Percentiles rank a stretch among this genome's conserved stretches.
phyloP scores from a whole-genome alignment of 495 filamentous ascomycete genomes.

The Tuber indicum region DNA sequence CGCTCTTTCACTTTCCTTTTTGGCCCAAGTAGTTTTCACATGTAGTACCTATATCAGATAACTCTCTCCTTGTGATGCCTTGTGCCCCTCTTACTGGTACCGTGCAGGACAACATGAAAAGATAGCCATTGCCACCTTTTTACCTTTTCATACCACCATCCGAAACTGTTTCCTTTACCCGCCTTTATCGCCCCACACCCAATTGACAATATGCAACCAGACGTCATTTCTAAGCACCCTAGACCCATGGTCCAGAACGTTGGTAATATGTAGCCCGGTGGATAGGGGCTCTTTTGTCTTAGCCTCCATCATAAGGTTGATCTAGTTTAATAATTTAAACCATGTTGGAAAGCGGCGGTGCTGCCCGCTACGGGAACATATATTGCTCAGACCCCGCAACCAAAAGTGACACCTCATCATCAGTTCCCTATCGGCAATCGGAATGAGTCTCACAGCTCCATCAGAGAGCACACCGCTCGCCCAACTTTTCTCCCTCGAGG shows the following conservation, averaged over 20 bases:
- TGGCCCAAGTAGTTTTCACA: neutral
- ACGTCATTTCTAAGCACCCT: conserved; percentile 22
- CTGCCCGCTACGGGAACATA: neutral
- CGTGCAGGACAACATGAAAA: neutral
- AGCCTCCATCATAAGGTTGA: neutral
- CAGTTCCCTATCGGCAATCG: conserved; percentile 30
- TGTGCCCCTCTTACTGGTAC: neutral
- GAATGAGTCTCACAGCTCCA: conserved; percentile 37
- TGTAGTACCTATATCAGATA: neutral
- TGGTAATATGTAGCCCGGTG: conserved; percentile 19
- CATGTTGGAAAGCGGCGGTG: neutral
- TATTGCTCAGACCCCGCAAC: conserved; percentile 13
- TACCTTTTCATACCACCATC: neutral
- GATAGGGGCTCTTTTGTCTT: neutral
- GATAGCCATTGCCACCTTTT: neutral
- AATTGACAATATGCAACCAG: conserved; percentile 19
- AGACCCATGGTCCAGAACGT: conserved; percentile 31
- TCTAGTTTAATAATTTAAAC: neutral
- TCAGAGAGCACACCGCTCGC: conserved; percentile 38
- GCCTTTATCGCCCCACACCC: neutral
- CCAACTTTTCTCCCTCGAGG: conserved; percentile 35
- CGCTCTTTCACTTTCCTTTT: neutral
- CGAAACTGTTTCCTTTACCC: neutral
- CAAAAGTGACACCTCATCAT: conserved; percentile 29
- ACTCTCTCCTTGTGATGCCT: neutral